phyloP scores from a whole-genome alignment of 192 early-diverging fungal genomes.

The Podila verticillata region DNA sequence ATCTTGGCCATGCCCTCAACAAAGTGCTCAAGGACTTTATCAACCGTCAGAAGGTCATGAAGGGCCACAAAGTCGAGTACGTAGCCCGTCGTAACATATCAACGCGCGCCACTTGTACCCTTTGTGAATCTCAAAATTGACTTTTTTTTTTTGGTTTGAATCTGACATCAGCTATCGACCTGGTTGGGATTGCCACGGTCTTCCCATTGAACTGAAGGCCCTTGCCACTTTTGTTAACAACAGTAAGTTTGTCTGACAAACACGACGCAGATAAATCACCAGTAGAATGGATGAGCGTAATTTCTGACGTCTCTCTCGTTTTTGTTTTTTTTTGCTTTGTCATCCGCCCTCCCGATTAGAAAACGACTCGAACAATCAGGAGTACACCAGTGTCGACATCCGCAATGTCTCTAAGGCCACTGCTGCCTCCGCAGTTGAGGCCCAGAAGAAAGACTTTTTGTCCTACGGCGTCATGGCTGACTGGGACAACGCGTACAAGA shows the following conservation, averaged over 20 bases:
- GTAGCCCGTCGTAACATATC: not conserved
- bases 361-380: no score
- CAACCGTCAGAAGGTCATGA: conserved; percentile 78
- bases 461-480: conserved; percentile 81
- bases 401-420: conserved; percentile 63
- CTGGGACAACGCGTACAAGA: conserved; percentile 75
- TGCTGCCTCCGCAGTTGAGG: conserved; percentile 66
- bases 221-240: conserved; percentile 39
- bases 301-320: no score
- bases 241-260: no score
- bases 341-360: no score
- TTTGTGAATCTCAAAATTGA: not conserved
- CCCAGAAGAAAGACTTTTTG: conserved; percentile 66
- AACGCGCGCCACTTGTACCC: not conserved
- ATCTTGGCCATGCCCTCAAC: conserved; percentile 82
- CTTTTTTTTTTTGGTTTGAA: not conserved
- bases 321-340: no score
- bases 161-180: conserved; percentile 63
- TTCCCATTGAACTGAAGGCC: conserved; percentile 86
- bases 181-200: conserved; percentile 84
- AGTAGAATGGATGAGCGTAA: no score
- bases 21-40: conserved; percentile 85
- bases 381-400: conserved; percentile 30
- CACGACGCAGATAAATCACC: no score
- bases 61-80: conserved; percentile 75